Conservation (phyloP, 1,284 basidiomycete species). For the Wallemia mellicola region DNA sequence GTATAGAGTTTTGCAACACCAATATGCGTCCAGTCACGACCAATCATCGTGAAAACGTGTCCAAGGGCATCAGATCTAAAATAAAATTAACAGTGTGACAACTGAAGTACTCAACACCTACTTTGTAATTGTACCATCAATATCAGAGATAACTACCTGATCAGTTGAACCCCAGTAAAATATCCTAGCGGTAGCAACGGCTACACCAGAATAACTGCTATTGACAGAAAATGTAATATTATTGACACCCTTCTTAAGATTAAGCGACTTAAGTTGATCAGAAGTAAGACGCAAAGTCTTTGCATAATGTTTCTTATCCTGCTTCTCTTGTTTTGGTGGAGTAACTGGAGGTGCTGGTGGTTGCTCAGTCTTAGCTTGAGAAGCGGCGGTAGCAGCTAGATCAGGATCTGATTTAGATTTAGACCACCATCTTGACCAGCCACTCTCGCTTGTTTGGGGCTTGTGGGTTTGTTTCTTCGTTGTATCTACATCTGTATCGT, state of each 20-base stretch:
- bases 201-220: slow-evolving; percentile 49
- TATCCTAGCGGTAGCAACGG: slow-evolving; percentile 69
- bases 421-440: slow-evolving; percentile 14
- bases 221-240: slow-evolving; percentile 70
- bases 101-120: slow-evolving; percentile 16
- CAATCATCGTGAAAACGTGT: slow-evolving; percentile 93
- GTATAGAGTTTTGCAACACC: slow-evolving; percentile 97
- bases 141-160: slow-evolving; percentile 78
- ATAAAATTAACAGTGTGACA: slow-evolving; percentile 2
- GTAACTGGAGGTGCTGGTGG: background rate
- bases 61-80: slow-evolving; percentile 77
- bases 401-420: background rate
- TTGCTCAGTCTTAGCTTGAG: background rate
- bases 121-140: slow-evolving; percentile 98
- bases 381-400: background rate
- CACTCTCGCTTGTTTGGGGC: background rate
- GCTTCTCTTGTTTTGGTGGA: slow-evolving; percentile 13
- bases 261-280: slow-evolving; percentile 49
- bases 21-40: slow-evolving; percentile 96
- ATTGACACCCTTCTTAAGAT: slow-evolving; percentile 68
- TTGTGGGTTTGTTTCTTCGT: background rate
- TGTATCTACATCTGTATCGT: background rate
- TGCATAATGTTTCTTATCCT: slow-evolving; percentile 27
- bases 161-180: slow-evolving; percentile 86
- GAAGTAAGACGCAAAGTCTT: slow-evolving; percentile 73